These are phyloP conservation scores for Fusarium poae DNA, from an alignment of 2,329 filamentous ascomycete genomes.

Conservation along the genomic window DNA sequence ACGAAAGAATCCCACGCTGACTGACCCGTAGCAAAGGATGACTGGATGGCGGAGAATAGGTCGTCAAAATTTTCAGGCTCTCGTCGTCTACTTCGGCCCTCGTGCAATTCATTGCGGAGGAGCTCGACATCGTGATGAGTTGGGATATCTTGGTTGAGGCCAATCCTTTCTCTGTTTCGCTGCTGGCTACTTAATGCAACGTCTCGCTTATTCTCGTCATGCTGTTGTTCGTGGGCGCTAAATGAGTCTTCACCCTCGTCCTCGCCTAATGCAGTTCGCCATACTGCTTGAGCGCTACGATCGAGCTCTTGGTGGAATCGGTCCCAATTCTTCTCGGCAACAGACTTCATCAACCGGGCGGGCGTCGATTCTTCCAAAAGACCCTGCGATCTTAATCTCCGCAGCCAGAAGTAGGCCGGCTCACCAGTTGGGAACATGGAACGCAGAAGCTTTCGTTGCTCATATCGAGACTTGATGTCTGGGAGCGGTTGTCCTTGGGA, in stretches of 20 bases:
- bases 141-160: slow-evolving; percentile 12
- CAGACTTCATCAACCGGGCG: slow-evolving; percentile 26
- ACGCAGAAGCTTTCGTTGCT: slow-evolving; percentile 55
- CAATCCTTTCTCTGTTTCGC: slow-evolving; percentile 20
- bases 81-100: slow-evolving; percentile 10
- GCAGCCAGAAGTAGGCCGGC: slow-evolving; percentile 59
- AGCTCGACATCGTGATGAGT: slow-evolving; percentile 8
- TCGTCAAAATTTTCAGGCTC: slow-evolving; percentile 57
- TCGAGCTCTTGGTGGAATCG: slow-evolving; percentile 52
- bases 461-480: slow-evolving; percentile 54
- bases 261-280: slow-evolving; percentile 42
- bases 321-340: slow-evolving; percentile 47
- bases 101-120: slow-evolving; percentile 24
- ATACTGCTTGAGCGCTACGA: slow-evolving; percentile 47
- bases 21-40: slow-evolving; percentile 54
- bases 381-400: slow-evolving; percentile 54
- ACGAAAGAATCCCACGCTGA: slow-evolving; percentile 59
- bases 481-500: slow-evolving; percentile 59
- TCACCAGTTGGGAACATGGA: slow-evolving; percentile 58
- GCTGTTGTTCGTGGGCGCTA: slow-evolving; percentile 22
- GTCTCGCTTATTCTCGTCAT: slow-evolving; percentile 9
- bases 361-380: slow-evolving; percentile 54
- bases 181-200: neutral
- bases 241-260: slow-evolving; percentile 23
- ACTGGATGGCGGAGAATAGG: slow-evolving; percentile 56